Base-by-base conservation (phyloP, 257 asterid genomes). In the Anisodus acutangulus region DNA sequence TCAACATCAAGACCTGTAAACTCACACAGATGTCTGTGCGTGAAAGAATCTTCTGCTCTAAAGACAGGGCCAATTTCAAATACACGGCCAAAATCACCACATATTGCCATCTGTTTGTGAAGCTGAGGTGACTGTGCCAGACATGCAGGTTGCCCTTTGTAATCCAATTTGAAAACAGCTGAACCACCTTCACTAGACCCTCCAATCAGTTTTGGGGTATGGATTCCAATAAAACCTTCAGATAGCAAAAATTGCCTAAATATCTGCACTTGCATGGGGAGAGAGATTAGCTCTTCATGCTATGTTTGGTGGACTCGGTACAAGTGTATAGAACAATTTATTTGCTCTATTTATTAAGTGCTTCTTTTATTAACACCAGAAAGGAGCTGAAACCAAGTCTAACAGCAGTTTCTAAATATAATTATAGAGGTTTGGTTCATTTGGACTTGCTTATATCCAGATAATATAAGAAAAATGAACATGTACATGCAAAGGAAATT, bases 171-270 rank as follows among this genome's bases (percentile, higher is more conserved):
- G 86, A 95, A 95, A 59, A 95, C 98, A 80, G 98, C 95, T 78
- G 98, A 85, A 60, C 98, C 98, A 11, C 98, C 98, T 88, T 95
- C 98, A 88, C 98, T 95, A 51, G 98, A 91, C 84, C 98, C 98
- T 47, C 93, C 92, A 39, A 93, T 94, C 87, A 92, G 62, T 82
- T 94, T 95, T 49, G 98, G 98, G 0, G 98, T 93, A 86, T 92
- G 97, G 86, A 95, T 92, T 63, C 89, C 95, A 81, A 87, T 71
- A 88, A 94, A 95, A 71, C 91, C 95, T 91, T 92, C 90, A 5
- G 90, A 58, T 35, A 85, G 79, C 84, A 95, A 84, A 80, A 94
- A 92, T 35, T 88, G 89, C 89, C 95, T 87, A 82, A 94, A 95
- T 85, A 87, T 86, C 98, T 95, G 92, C 88, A 91, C 43, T 83